Base-by-base conservation (phyloP, 495 filamentous ascomycete genomes). In the Aspergillus nanangensis region DNA sequence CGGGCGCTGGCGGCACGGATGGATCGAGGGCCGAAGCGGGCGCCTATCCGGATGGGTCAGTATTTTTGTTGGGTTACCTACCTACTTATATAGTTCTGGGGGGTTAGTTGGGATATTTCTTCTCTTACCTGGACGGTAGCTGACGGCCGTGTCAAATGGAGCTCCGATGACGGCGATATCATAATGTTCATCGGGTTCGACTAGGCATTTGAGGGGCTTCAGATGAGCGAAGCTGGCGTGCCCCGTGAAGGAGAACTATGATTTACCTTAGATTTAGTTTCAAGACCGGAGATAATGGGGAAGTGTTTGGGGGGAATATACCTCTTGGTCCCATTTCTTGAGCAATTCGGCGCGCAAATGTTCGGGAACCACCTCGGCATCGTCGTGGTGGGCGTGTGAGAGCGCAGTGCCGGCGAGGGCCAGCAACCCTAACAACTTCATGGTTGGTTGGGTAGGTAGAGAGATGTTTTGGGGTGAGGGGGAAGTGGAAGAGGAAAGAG, bases 91-190 rank as follows among this genome's bases (percentile, higher is more conserved):
- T 32, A 4, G 2, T 15, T 37, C 17, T 37, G 13, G 8, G 1
- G 13, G 10, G 34, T 37, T 10, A 42, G 22, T 14, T 38, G 23
- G 20, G 29, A 25, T 43, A 19, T 35, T 49, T 11, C 22, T 8
- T 42, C 20, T 38, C 67, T 33, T 61, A 81, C 85, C 85, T 40
- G 88, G 88, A 51, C 88, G 70, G 66, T 92, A 92, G 51, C 71
- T 82, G 14, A 87, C 83, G 14, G 88, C 86, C 1, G 88, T 92
- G 61, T 94, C 88, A 56, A 94, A 94, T 0, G 88, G 88, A 1
- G 80, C 87, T 1, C 88, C 88, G 39, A 94, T 79, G 38, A 94
- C 79, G 24, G 74, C 88, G 50, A 94, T 90, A 59, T 94, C 88
- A 52, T 82, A 92, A 20, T 65, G 58, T 50, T 77, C 76, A 29